A percentile compares a stretch with the other conserved stretches of the same genome.
Conservation (phyloP, 306 rosid genomes). For the Vigna trinervia region DNA sequence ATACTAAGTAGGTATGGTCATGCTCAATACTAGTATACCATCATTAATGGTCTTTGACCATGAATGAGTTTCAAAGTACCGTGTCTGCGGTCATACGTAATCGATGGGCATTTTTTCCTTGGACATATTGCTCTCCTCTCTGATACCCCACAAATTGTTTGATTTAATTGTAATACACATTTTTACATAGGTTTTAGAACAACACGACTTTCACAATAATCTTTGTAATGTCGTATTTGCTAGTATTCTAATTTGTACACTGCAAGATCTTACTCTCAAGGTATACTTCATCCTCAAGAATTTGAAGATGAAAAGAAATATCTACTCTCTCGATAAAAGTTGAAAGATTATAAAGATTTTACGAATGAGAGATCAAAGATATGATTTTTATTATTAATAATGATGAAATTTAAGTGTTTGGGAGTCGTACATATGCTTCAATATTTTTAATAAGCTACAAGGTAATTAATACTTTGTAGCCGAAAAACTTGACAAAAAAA, state of each 20-base stretch:
- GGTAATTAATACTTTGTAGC: no score
- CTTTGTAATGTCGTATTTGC: background rate
- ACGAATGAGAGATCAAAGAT: background rate
- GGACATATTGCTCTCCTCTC: background rate
- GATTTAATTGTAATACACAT: constrained; percentile 26
- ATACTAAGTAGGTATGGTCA: constrained; percentile 54
- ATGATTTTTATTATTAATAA: background rate
- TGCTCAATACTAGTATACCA: constrained; percentile 23
- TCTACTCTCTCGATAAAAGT: background rate
- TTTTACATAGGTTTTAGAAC: constrained; percentile 25
- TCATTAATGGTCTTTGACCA: constrained; percentile 3
- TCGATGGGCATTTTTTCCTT: constrained; percentile 16
- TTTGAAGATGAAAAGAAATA: background rate
- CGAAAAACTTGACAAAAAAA: no score
- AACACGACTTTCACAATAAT: background rate
- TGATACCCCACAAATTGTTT: constrained; percentile 14
- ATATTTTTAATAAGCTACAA: background rate
- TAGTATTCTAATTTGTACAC: background rate
- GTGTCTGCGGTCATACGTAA: background rate
- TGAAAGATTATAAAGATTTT: background rate
- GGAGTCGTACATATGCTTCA: background rate
- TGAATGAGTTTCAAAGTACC: background rate
- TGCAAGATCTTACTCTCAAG: background rate
- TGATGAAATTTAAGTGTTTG: background rate
- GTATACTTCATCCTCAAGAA: background rate